Evolutionary conservation across 2,329 filamentous ascomycete genomes (phyloP), one percentile per base, ranked within the genome.

Genomic region (Botrytis deweyae): DNA sequence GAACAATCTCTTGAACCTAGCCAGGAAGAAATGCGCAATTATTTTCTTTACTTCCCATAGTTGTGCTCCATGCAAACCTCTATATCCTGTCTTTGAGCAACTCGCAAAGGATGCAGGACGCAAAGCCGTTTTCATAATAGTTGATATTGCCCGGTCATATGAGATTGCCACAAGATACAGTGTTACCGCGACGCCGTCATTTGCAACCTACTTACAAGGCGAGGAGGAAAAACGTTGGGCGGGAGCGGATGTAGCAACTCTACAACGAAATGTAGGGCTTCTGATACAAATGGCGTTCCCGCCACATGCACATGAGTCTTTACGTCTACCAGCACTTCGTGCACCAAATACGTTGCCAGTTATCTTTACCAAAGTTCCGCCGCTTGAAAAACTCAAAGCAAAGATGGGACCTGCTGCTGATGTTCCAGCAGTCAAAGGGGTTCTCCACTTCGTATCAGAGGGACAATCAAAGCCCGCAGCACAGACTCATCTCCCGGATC

Each of bases 41-140:
- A 87, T 98, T 73, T 98, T 98, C 85, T 98, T 98, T 84, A 98
- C 95, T 0, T 97, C 93, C 5, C 89, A 92, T 3, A 96, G 91
- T 3, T 98, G 95, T 80, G 88, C 90, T 0, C 94, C 95, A 0
- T 98, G 95, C 87, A 95, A 92, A 81, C 83, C 89, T 25, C 87
- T 95, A 3, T 97, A 97, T 79, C 93, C 95, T 1, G 83, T 91
- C 0, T 98, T 93, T 79, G 92, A 97, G 75, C 87, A 93, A 76
- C 85, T 98, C 0, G 94, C 95, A 2, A 88, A 88, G 40, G 92
- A 97, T 80, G 86, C 91, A 42, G 91, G 88, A 1, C 84, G 88
- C 46, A 91, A 91, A 77, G 91, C 90, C 5, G 84, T 89, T 0
- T 87, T 98, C 66, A 90, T 98, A 83, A 96, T 97, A 80, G 90